These are phyloP conservation scores for Vaccinium darrowii DNA, from an alignment of 148 eudicot species.

Conservation along the genomic window DNA sequence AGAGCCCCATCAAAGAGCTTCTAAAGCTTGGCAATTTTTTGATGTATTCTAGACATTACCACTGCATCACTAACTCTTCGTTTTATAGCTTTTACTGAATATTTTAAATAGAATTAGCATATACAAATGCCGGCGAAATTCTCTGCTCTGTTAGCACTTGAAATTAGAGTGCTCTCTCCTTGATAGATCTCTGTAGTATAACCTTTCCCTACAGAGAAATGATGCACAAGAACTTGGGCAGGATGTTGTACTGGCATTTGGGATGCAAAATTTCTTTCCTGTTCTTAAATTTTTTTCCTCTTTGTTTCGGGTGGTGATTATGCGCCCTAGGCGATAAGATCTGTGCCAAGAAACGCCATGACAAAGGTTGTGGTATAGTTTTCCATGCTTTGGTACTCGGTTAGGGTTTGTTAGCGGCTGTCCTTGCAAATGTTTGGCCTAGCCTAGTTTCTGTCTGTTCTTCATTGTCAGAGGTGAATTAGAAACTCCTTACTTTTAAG, in stretches of 20 bases:
- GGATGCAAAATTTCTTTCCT: background rate
- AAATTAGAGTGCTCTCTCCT: background rate
- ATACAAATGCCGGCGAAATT: background rate
- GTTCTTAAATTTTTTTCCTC: background rate
- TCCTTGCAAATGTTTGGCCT: too few species aligned
- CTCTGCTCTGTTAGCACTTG: background rate
- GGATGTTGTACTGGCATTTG: background rate
- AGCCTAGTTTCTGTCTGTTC: too few species aligned
- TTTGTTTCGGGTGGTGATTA: background rate
- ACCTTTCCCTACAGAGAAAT: background rate
- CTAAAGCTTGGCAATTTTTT: background rate
- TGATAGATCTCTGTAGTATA: background rate
- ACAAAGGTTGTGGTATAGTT: background rate
- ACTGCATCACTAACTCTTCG: background rate
- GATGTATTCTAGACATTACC: background rate
- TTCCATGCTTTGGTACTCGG: background rate
- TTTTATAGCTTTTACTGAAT: background rate
- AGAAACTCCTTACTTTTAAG: too few species aligned
- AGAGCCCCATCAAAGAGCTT: background rate
- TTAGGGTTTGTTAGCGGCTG: too few species aligned
- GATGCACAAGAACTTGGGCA: background rate
- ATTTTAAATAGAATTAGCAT: background rate
- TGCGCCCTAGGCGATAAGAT: background rate
- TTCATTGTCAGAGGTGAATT: too few species aligned
- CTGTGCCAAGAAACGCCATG: background rate